These are phyloP conservation scores for Metschnikowia kofuensis DNA, from an alignment of 805 yeast genomes.

Conservation along the genomic window DNA sequence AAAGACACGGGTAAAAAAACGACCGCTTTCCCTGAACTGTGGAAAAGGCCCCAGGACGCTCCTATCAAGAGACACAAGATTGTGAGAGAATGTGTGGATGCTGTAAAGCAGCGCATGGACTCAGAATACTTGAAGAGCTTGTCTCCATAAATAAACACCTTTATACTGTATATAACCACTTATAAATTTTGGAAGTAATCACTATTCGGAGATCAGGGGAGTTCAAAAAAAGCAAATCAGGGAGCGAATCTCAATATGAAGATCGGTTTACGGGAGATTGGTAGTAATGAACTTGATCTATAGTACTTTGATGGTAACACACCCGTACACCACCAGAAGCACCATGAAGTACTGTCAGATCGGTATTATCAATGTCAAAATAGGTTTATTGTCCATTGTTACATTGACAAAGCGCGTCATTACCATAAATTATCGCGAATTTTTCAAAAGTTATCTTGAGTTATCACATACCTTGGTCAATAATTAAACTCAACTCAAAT, in stretches of 20 bases:
- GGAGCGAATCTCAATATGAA: neutral
- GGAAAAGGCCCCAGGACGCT: constrained; percentile 70
- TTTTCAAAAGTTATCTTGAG: neutral
- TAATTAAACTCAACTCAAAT: too few relatives aligned
- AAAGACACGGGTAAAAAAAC: constrained; percentile 43
- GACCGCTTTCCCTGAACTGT: constrained; percentile 66
- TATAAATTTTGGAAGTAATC: neutral
- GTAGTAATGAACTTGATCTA: neutral
- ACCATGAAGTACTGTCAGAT: too few relatives aligned
- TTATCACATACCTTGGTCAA: too few relatives aligned
- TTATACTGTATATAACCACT: constrained; percentile 1
- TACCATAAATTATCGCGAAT: neutral
- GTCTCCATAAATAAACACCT: constrained; percentile 3
- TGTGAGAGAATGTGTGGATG: constrained; percentile 30
- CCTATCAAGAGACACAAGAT: constrained; percentile 46
- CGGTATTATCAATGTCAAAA: too few relatives aligned
- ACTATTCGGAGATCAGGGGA: too few relatives aligned
- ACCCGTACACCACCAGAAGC: neutral
- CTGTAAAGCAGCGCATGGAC: constrained; percentile 33
- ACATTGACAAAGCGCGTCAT: neutral
- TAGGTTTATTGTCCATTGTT: neutral
- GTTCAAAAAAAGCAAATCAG: too few relatives aligned
- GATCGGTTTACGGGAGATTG: neutral
- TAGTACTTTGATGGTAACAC: neutral
- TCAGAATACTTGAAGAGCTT: constrained; percentile 25